Conservation (phyloP, 805 yeast genomes). For the Candida namnaoensis region DNA sequence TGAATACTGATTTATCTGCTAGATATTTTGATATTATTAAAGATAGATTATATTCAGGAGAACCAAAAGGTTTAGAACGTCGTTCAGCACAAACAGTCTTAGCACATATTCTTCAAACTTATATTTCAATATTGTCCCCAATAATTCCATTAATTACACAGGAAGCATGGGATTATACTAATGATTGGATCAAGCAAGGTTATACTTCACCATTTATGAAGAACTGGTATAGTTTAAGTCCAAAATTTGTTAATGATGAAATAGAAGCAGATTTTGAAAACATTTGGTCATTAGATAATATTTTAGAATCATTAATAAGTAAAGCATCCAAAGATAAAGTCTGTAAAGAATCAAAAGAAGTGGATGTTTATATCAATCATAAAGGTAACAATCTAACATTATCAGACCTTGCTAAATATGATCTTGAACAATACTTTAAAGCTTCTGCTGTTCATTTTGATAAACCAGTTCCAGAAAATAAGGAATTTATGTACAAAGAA, state of each 20-base stretch:
- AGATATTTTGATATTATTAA: conserved; percentile 81
- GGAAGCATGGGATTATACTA: conserved; percentile 73
- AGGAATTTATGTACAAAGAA: conserved; percentile 20
- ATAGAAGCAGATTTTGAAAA: conserved; percentile 28
- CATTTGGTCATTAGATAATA: conserved; percentile 39
- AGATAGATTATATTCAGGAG: conserved; percentile 76
- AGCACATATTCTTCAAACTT: conserved; percentile 45
- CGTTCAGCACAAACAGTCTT: conserved; percentile 60
- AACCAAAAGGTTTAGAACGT: conserved; percentile 35
- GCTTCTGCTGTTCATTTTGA: conserved; percentile 49
- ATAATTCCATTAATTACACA: conserved; percentile 79
- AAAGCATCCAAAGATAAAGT: conserved; percentile 36
- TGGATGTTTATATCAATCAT: conserved; percentile 31
- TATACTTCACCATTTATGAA: conserved; percentile 9
- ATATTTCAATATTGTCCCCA: conserved; percentile 68
- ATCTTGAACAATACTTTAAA: conserved; percentile 49
- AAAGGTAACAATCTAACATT: conserved; percentile 7
- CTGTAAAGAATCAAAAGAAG: conserved; percentile 48
- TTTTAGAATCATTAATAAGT: conserved; percentile 34
- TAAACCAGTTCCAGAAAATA: conserved; percentile 6
- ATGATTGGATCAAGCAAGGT: conserved; percentile 12
- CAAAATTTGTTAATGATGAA: conserved; percentile 36
- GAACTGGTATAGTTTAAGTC: conserved; percentile 13
- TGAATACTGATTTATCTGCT: conserved; percentile 72
- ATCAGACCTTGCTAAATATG: conserved; percentile 15